Evolutionary conservation across 768 basidiomycete genomes (phyloP), one percentile per base, ranked within the genome.

Genomic region (Hypholoma sublateritium): DNA sequence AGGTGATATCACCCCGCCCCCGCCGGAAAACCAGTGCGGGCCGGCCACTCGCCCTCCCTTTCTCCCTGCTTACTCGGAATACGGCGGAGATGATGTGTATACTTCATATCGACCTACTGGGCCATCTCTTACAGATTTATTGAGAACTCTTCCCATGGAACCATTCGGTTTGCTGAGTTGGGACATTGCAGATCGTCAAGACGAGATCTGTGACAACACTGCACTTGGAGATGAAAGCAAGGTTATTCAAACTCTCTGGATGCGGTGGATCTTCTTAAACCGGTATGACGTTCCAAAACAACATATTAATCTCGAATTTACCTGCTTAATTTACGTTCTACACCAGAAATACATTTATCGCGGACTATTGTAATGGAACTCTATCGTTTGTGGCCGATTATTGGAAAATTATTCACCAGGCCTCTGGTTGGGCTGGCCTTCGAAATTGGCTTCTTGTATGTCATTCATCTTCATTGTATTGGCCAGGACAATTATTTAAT

Each of bases 231-330:
- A 90, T 55, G 88, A 91, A 59, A 83, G 88, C 57, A 93, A 91
- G 67, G 84, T 90, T 12, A 87, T 92, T 74, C 81, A 83, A 53
- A 87, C 88, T 7, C 70, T 91, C 7, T 91, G 90, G 89, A 82
- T 74, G 16, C 65, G 90, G 54, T 91, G 88, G 88, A 88, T 91
- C 6, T 70, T 85, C 50, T 53, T 43, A 28, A 37, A 44, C 48
- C 57, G 62, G 55, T 57, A 43, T 22, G 49, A 5, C 32, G 4
- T 25, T 39, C n/a, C n/a, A n/a, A n/a, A n/a, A 13, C 52, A 25
- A 25, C 13, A 14, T 3, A 32, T 12, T 39, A 13, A 37, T 25
- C 12, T 21, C 22, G 22, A 8, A 24, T 24, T 25, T 16, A 14
- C 22, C 43, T 8, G 22, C 17, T 45, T 8, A 24, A 13, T 63